Base-by-base conservation (phyloP, 164 flowering plant genomes). In the Vitis cinerea region DNA sequence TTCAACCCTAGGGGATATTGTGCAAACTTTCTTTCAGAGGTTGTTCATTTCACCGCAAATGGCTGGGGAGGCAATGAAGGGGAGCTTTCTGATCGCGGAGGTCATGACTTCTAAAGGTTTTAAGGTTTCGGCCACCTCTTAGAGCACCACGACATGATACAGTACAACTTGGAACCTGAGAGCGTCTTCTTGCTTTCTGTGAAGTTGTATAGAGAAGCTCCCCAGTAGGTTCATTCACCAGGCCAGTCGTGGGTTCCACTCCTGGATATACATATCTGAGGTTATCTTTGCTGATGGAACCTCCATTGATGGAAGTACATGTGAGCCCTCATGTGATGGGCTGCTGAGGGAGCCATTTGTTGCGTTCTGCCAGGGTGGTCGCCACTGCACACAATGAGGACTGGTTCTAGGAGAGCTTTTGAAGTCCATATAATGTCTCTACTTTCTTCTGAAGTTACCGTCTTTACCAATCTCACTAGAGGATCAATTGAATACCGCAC, bases 351-450 rank as follows among this genome's bases (percentile, higher is more conserved):
- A 85, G 78, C 98, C 98, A 14, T 92, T 74, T 69, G 79, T 80
- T 27, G 89, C 86, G 11, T 86, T 78, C 70, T 88, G 93, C 69
- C 87, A 92, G 97, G 97, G 97, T 58, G 97, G 97, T 61, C 83
- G 90, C 27, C 94, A 92, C 70, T 92, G 97, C 94, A 92, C 93
- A 58, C 97, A 88, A 51, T 92, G 97, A 94, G 97, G 86, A 50
- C 77, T 92, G 50, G 90, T 88, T 79, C 79, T 92, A 9, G 94
- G 97, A 56, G 94, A 90, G 77, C 85, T 92, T 65, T 71, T 90
- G 74, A 86, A 80, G 67, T 75, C 84, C 67, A 66, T 88, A 31
- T 85, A 71, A 76, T 29, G 59, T 59, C 29, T 59, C 12, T 12
- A 27, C 16, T 10, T 37, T 67, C 55, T 59, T 44, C 27, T 14